Evolutionary conservation across 2,329 filamentous ascomycete species (phyloP).

Genomic region (Purpureocillium takamizusanense): DNA sequence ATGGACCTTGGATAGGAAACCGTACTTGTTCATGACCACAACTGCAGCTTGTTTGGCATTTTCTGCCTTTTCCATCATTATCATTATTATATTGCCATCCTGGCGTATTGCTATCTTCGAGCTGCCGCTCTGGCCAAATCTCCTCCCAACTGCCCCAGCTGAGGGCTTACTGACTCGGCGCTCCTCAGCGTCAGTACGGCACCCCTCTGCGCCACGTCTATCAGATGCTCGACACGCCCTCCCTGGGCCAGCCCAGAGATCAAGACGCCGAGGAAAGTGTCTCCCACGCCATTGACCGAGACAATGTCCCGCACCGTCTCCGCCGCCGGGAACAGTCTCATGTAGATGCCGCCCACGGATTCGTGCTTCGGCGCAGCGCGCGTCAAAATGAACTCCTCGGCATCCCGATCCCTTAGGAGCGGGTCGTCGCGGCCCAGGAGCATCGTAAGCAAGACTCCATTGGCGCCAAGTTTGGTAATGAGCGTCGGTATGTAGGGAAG

Average conservation of each 20-base stretch:
- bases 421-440: slow-evolving; percentile 60
- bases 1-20: not conserved
- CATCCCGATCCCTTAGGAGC: slow-evolving; percentile 51
- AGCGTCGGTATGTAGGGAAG: slow-evolving; percentile 82
- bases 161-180: slow-evolving; percentile 59
- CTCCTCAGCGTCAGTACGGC: slow-evolving; percentile 73
- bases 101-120: slow-evolving; percentile 4
- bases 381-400: slow-evolving; percentile 63
- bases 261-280: slow-evolving; percentile 82
- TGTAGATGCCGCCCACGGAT: slow-evolving; percentile 69
- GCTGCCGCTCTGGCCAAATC: slow-evolving; percentile 20
- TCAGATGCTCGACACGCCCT: slow-evolving; percentile 47
- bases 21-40: too few species aligned
- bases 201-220: slow-evolving; percentile 75
- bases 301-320: slow-evolving; percentile 63
- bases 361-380: slow-evolving; percentile 45
- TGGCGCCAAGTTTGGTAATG: slow-evolving; percentile 69
- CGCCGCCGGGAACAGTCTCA: slow-evolving; percentile 60
- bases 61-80: too few species aligned
- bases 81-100: too few species aligned
- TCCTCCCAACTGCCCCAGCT: slow-evolving; percentile 36
- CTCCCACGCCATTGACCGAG: slow-evolving; percentile 89
- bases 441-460: slow-evolving; percentile 68
- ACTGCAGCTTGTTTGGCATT: too few species aligned
- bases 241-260: slow-evolving; percentile 66